Evolutionary conservation across 176 grass and related monocot species (phyloP).

Genomic region (Oryza glumipatula): DNA sequence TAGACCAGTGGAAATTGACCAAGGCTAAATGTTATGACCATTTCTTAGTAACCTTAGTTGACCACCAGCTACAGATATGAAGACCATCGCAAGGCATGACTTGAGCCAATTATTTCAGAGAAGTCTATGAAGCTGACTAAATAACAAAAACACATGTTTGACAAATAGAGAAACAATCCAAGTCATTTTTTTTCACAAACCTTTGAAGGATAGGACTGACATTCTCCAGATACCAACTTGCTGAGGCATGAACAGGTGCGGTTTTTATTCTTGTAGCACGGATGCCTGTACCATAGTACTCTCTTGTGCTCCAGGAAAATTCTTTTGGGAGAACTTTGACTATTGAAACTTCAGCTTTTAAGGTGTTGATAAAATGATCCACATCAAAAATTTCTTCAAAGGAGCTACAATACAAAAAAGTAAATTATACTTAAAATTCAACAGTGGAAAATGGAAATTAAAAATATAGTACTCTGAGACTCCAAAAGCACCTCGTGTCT

Average conservation of each 20-base stretch:
- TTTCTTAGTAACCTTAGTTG: conserved; percentile 19
- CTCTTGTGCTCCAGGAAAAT: conserved; percentile 94
- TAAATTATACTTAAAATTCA: conserved; percentile 23
- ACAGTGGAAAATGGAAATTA: conserved; percentile 20
- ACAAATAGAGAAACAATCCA: background rate
- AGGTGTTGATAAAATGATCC: conserved; percentile 69
- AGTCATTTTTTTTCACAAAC: conserved; percentile 45
- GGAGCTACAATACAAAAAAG: conserved; percentile 53
- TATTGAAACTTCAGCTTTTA: conserved; percentile 80
- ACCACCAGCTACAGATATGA: background rate
- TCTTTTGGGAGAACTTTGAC: conserved; percentile 67
- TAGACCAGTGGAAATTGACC: background rate
- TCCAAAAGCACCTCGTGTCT: conserved; percentile 72
- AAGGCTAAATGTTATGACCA: background rate
- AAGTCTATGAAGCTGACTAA: background rate
- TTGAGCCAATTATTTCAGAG: conserved; percentile 5
- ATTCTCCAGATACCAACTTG: conserved; percentile 92
- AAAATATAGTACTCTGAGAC: conserved; percentile 23
- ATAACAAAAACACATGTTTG: conserved; percentile 4
- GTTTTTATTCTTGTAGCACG: conserved; percentile 90
- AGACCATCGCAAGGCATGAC: background rate
- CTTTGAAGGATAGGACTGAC: conserved; percentile 84
- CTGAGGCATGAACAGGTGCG: conserved; percentile 83
- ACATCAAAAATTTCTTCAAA: conserved; percentile 91
- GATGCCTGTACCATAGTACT: conserved; percentile 82